These are phyloP conservation scores for Colletotrichum tamarilloi DNA, from an alignment of 2,329 filamentous ascomycete genomes.

Conservation along the genomic window DNA sequence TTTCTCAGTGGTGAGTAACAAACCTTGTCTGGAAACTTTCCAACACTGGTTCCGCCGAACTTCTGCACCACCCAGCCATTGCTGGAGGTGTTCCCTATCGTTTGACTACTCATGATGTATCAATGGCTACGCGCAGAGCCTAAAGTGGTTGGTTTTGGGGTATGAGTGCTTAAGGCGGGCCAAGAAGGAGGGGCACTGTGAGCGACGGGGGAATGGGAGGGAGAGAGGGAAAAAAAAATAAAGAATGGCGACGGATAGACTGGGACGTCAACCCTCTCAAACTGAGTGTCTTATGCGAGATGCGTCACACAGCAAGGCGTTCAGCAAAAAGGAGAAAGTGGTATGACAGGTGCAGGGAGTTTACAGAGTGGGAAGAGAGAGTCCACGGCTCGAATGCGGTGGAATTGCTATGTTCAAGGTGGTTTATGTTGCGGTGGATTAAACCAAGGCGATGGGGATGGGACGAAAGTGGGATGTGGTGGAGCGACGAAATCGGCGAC, in stretches of 20 bases:
- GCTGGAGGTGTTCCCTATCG: slow-evolving; percentile 46
- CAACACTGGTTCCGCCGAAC: slow-evolving; percentile 94
- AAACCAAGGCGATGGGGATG: slow-evolving; percentile 22
- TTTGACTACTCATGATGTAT: slow-evolving; percentile 31
- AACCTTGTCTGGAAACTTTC: slow-evolving; percentile 85
- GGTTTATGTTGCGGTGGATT: slow-evolving; percentile 18
- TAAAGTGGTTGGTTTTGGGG: neutral
- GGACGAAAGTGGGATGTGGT: slow-evolving; percentile 35
- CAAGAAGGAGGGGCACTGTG: slow-evolving; percentile 24
- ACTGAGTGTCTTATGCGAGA: neutral
- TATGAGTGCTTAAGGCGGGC: neutral
- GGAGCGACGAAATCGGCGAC: slow-evolving; percentile 36
- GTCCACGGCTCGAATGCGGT: slow-evolving; percentile 4
- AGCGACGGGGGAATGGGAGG: slow-evolving; percentile 12
- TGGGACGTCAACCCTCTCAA: slow-evolving; percentile 26
- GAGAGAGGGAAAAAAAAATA: neutral
- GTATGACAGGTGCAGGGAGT: neutral
- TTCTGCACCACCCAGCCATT: slow-evolving; percentile 89
- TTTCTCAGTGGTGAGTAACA: slow-evolving; percentile 38
- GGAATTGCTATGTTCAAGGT: neutral
- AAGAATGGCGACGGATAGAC: slow-evolving; percentile 24
- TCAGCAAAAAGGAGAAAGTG: neutral
- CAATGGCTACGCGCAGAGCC: slow-evolving; percentile 8
- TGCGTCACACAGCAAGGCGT: neutral
- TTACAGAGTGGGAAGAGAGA: neutral